These are phyloP conservation scores for Colletotrichum trifolii DNA, from an alignment of 2,329 filamentous ascomycete genomes.

Conservation along the genomic window DNA sequence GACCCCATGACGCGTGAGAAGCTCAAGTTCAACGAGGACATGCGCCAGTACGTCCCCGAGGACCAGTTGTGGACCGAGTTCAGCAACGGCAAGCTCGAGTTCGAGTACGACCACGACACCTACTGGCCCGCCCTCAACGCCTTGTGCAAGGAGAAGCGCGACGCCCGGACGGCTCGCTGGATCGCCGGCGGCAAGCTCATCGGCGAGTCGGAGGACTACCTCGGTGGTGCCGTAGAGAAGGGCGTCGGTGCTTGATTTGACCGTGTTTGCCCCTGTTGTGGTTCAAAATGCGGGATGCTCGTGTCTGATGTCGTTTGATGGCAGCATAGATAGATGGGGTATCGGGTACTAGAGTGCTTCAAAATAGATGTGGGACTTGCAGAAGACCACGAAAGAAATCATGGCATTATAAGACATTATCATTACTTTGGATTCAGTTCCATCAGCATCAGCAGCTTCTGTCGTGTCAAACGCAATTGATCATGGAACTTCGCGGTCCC, in stretches of 20 bases:
- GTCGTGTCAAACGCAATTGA: background rate
- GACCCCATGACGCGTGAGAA: slow-evolving; percentile 94
- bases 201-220: slow-evolving; percentile 87
- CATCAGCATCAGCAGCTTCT: no score
- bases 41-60: slow-evolving; percentile 82
- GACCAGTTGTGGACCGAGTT: slow-evolving; percentile 85
- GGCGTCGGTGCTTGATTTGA: slow-evolving; percentile 5
- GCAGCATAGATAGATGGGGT: no score
- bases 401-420: no score
- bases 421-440: no score
- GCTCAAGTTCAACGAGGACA: slow-evolving; percentile 96
- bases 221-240: slow-evolving; percentile 68
- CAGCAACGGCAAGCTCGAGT: slow-evolving; percentile 81
- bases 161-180: slow-evolving; percentile 77
- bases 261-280: no score
- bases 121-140: slow-evolving; percentile 91
- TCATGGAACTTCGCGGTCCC: background rate
- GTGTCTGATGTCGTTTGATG: no score
- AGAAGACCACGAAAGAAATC: no score
- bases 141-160: slow-evolving; percentile 74
- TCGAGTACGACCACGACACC: slow-evolving; percentile 86
- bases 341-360: no score
- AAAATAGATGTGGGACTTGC: no score
- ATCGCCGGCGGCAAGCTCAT: slow-evolving; percentile 80
- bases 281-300: no score